Evolutionary conservation across 768 basidiomycete genomes (phyloP).

Genomic region (Sporobolomyces roseus): DNA sequence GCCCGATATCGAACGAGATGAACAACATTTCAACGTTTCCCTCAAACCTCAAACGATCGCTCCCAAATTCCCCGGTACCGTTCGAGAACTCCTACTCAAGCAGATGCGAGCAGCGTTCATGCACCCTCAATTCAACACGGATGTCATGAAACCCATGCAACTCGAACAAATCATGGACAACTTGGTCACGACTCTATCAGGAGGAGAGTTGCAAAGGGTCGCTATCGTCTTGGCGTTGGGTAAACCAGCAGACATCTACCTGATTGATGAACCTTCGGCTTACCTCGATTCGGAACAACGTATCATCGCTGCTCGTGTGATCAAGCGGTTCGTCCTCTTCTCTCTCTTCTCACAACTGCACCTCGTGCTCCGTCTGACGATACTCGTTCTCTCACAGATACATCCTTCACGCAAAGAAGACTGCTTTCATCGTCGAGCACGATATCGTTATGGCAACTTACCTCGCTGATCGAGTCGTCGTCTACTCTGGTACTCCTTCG

Average conservation of each 20-base stretch:
- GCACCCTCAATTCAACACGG: constrained; percentile 99
- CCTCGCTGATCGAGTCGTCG: constrained; percentile 94
- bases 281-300: constrained; percentile 99
- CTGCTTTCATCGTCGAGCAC: constrained; percentile 98
- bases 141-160: constrained; percentile 96
- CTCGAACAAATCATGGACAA: constrained; percentile 93
- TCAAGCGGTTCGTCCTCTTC: constrained; percentile 68
- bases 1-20: constrained; percentile 67
- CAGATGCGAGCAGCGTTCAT: constrained; percentile 92
- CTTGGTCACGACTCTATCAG: constrained; percentile 94
- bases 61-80: constrained; percentile 94
- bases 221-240: constrained; percentile 92
- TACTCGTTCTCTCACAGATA: constrained; percentile 56
- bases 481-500: constrained; percentile 69
- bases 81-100: constrained; percentile 88
- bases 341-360: too few species aligned
- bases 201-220: constrained; percentile 96
- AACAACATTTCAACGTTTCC: constrained; percentile 73
- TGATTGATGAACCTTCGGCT: constrained; percentile 86
- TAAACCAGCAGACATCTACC: constrained; percentile 67
- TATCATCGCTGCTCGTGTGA: constrained; percentile 95
- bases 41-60: constrained; percentile 98
- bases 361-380: too few species aligned
- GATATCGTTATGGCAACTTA: constrained; percentile 99
- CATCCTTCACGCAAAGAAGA: constrained; percentile 93